Conservation (phyloP, 805 yeast species). For the Barnettozyma sucrosica region DNA sequence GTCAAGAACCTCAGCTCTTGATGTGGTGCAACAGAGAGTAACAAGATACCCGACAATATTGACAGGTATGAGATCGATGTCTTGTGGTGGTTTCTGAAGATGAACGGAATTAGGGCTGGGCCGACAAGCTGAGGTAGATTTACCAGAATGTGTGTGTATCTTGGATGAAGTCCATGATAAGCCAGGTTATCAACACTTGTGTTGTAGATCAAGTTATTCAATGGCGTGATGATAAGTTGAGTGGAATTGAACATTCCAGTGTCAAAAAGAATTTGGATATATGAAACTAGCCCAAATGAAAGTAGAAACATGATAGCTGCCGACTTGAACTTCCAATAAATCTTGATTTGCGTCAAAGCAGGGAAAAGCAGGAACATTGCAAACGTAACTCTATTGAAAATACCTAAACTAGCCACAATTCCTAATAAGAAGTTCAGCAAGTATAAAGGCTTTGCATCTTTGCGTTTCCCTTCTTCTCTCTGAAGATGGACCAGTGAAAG, state of each 20-base stretch:
- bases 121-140: conserved; percentile 82
- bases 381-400: conserved; percentile 83
- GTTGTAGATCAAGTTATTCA: conserved; percentile 74
- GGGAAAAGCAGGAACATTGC: conserved; percentile 71
- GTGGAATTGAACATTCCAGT: conserved; percentile 36
- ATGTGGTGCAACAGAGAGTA: conserved; percentile 75
- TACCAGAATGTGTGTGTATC: conserved; percentile 64
- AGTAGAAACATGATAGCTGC: conserved; percentile 28
- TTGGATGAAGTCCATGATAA: conserved; percentile 78
- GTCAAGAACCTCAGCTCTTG: conserved; percentile 87
- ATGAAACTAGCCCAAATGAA: conserved; percentile 33
- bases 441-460: conserved; percentile 13
- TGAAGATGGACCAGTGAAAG: conserved; percentile 36
- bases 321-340: conserved; percentile 32
- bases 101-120: conserved; percentile 51
- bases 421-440: conserved; percentile 35
- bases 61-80: conserved; percentile 54
- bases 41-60: conserved; percentile 51
- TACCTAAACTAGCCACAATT: conserved; percentile 52
- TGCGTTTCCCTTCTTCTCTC: conserved; percentile 8
- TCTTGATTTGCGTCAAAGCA: conserved; percentile 37
- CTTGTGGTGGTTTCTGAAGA: conserved; percentile 27
- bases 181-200: conserved; percentile 50
- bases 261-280: conserved; percentile 44
- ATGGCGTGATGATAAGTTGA: conserved; percentile 52